Conservation (phyloP, 768 basidiomycete species). For the Tylopilus plumbeoviolaceoides region DNA sequence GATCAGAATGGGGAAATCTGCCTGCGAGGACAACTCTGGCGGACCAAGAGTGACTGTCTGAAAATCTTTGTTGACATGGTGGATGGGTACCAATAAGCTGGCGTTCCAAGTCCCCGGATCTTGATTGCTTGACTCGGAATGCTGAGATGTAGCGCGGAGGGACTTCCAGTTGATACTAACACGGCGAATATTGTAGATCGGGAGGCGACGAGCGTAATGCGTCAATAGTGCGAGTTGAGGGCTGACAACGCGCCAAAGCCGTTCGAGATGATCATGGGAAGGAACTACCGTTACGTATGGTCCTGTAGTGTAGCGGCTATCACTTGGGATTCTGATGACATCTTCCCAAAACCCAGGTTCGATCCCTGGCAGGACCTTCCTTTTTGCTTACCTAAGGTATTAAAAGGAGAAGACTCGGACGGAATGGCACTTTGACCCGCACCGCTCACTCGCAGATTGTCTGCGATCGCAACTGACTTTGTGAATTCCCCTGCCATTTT, state of each 20-base stretch:
- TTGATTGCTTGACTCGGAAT: background rate
- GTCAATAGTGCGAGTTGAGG: no score
- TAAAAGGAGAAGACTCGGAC: background rate
- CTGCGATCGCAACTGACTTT: slow-evolving; percentile 20
- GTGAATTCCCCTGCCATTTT: slow-evolving; percentile 39
- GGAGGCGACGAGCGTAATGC: background rate
- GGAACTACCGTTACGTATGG: slow-evolving; percentile 2
- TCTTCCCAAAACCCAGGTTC: slow-evolving; percentile 28
- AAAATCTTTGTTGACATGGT: no score
- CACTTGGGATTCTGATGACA: slow-evolving; percentile 25
- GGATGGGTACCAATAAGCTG: background rate
- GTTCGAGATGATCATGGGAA: no score
- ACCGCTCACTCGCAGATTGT: slow-evolving; percentile 21
- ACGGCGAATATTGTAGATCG: background rate
- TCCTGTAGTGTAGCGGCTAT: slow-evolving; percentile 30
- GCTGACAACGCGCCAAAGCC: no score
- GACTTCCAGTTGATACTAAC: no score
- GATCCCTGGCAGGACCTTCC: slow-evolving; percentile 24
- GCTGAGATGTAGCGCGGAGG: background rate
- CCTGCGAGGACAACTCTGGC: no score
- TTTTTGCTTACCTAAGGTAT: slow-evolving; percentile 7
- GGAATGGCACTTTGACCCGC: background rate
- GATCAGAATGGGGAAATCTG: no score
- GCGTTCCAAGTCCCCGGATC: background rate
- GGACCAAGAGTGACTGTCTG: no score